Evolutionary conservation across 2,329 filamentous ascomycete species (phyloP).

Genomic region (Ophiognomonia clavigignenti-juglandacearum): DNA sequence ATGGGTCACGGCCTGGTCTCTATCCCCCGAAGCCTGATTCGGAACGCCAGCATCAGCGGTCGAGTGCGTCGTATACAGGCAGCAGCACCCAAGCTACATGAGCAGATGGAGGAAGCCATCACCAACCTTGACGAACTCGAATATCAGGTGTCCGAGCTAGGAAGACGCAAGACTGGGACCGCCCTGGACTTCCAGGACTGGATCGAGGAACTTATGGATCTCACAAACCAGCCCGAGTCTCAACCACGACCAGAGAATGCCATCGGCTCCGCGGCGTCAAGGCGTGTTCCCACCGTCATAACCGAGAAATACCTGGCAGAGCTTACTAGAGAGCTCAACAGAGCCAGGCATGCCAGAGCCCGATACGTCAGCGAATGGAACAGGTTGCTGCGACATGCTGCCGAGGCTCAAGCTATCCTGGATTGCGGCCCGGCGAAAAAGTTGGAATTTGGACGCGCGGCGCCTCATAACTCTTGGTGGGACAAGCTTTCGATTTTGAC

Average conservation of each 20-base stretch:
- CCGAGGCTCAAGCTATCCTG: slow-evolving; percentile 72
- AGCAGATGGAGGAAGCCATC: slow-evolving; percentile 81
- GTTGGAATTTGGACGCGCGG: slow-evolving; percentile 65
- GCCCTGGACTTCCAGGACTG: slow-evolving; percentile 77
- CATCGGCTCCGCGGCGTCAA: slow-evolving; percentile 36
- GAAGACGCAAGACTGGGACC: slow-evolving; percentile 73
- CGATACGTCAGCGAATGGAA: slow-evolving; percentile 87
- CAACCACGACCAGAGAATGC: slow-evolving; percentile 38
- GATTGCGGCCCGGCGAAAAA: slow-evolving; percentile 77
- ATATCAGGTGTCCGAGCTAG: slow-evolving; percentile 71
- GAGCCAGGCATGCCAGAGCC: slow-evolving; percentile 76
- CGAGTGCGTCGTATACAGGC: slow-evolving; percentile 71
- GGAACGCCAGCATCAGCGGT: slow-evolving; percentile 71
- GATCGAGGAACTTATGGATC: slow-evolving; percentile 90
- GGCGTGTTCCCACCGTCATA: slow-evolving; percentile 70
- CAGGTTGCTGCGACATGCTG: slow-evolving; percentile 67
- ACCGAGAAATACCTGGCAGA: slow-evolving; percentile 93
- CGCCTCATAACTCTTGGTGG: slow-evolving; percentile 50
- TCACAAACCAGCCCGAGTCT: slow-evolving; percentile 63
- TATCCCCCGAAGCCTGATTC: slow-evolving; percentile 76
- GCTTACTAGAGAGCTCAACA: slow-evolving; percentile 73
- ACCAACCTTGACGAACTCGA: slow-evolving; percentile 77
- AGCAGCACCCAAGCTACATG: slow-evolving; percentile 76
- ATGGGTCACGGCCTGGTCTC: slow-evolving; percentile 97
- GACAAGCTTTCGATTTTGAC: slow-evolving; percentile 60